Conservation (phyloP, 257 asterid genomes). For the Knoxia roxburghii region DNA sequence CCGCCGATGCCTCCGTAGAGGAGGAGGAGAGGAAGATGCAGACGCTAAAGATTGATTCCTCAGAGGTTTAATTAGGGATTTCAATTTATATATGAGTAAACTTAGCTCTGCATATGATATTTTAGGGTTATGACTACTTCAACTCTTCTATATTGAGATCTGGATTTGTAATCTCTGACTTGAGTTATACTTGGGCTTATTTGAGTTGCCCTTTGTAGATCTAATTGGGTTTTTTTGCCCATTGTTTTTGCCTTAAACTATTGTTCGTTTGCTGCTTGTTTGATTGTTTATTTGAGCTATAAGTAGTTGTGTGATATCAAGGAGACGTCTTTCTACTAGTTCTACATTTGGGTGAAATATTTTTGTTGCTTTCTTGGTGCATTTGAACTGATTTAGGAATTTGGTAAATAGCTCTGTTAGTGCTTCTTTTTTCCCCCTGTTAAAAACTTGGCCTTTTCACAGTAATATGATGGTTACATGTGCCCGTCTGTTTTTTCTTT, state of each 20-base stretch:
- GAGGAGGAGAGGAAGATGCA: constrained; percentile 29
- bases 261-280: background rate
- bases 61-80: constrained; percentile 14
- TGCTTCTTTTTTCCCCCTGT: background rate
- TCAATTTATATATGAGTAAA: background rate
- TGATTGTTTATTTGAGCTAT: background rate
- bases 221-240: background rate
- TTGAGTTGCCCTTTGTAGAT: constrained; percentile 6
- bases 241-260: background rate
- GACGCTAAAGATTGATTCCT: constrained; percentile 27
- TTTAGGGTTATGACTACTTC: constrained; percentile 2
- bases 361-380: background rate
- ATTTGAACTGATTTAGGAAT: background rate
- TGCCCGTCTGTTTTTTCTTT: too few relatives aligned
- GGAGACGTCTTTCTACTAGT: background rate
- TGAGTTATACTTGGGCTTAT: constrained; percentile 11
- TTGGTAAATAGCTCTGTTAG: background rate
- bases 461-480: background rate
- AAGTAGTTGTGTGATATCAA: background rate
- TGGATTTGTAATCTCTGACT: constrained; percentile 7
- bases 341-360: background rate
- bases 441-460: background rate
- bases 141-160: background rate
- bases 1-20: constrained; percentile 33
- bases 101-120: background rate